A percentile compares a stretch with the other conserved stretches of the same genome.
phyloP scores from a whole-genome alignment of 2,329 filamentous ascomycete genomes.

The Talaromyces sp. region DNA sequence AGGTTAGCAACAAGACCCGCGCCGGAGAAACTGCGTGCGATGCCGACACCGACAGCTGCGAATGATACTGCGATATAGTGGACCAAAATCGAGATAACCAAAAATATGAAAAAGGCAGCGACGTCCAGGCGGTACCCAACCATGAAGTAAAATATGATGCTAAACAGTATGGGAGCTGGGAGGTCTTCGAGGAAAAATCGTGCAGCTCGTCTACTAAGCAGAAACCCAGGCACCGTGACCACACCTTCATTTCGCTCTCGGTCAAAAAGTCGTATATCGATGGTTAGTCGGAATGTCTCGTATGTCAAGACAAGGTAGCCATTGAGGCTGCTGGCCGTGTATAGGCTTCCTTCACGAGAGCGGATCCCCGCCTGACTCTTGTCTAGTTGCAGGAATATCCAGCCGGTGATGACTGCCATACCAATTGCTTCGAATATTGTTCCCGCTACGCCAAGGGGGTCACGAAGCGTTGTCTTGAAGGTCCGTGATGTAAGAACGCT shows the following conservation, averaged over 20 bases:
- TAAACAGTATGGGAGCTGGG: conserved; percentile 68
- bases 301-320: conserved; percentile 74
- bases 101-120: conserved; percentile 68
- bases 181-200: conserved; percentile 68
- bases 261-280: conserved; percentile 73
- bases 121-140: conserved; percentile 65
- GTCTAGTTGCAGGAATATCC: conserved; percentile 66
- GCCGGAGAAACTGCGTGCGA: conserved; percentile 64
- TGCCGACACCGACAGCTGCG: conserved; percentile 64
- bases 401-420: conserved; percentile 70
- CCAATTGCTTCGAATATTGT: conserved; percentile 66
- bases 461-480: conserved; percentile 68
- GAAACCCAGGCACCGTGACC: conserved; percentile 65
- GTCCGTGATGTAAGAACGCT: conserved; percentile 65
- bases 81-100: conserved; percentile 63
- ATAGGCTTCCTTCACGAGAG: conserved; percentile 69
- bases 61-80: conserved; percentile 73
- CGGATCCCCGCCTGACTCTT: conserved; percentile 68
- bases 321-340: conserved; percentile 68
- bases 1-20: conserved; percentile 71
- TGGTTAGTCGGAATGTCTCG: conserved; percentile 70
- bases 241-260: conserved; percentile 71
- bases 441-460: conserved; percentile 71
- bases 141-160: conserved; percentile 74
- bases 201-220: conserved; percentile 67